Conservation (phyloP, 2,329 filamentous ascomycete species). For the Botrytis cinerea region DNA sequence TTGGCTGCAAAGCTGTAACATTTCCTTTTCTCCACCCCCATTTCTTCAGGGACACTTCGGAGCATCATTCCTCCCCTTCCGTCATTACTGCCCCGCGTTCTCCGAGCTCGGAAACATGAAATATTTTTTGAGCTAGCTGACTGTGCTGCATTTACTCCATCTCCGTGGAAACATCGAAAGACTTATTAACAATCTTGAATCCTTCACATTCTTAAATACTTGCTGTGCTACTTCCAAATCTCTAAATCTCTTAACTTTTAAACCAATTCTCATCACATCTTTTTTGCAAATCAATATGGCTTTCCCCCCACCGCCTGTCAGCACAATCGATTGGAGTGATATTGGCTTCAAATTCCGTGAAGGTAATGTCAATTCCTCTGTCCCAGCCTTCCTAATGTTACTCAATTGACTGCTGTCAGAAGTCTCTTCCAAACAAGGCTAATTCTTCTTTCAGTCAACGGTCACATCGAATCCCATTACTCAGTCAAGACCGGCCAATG, state of each 20-base stretch:
- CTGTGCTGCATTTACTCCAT: background rate
- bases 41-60: background rate
- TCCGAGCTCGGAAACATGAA: slow-evolving; percentile 23
- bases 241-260: background rate
- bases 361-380: slow-evolving; percentile 54
- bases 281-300: slow-evolving; percentile 40
- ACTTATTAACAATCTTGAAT: background rate
- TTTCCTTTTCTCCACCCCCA: background rate
- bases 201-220: background rate
- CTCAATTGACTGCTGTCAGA: background rate
- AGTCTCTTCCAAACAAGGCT: background rate
- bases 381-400: slow-evolving; percentile 13
- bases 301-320: slow-evolving; percentile 77
- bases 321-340: slow-evolving; percentile 87
- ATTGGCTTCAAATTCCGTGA: slow-evolving; percentile 92
- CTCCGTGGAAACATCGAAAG: background rate
- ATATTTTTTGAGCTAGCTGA: slow-evolving; percentile 11
- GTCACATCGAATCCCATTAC: slow-evolving; percentile 89
- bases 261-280: background rate
- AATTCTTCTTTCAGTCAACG: slow-evolving; percentile 67
- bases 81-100: slow-evolving; percentile 19
- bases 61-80: slow-evolving; percentile 20
- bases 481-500: slow-evolving; percentile 73
- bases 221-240: background rate
- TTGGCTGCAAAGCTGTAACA: background rate